Conservation (phyloP, 2,329 filamentous ascomycete species). For the Cadophora gregata region DNA sequence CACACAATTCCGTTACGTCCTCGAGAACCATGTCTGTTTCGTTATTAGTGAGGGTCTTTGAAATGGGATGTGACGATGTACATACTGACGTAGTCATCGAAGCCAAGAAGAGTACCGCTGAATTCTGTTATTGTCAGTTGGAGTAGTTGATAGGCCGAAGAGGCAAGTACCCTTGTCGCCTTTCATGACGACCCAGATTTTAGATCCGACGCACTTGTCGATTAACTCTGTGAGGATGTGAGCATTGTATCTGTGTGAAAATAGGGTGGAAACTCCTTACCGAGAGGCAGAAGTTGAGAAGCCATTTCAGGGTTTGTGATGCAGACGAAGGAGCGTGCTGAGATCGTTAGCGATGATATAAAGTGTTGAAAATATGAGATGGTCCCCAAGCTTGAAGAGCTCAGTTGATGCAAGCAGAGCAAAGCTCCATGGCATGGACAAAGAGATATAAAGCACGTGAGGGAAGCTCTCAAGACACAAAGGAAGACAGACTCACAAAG, state of each 20-base stretch:
- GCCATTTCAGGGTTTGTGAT: constrained; percentile 37
- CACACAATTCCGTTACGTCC: constrained; percentile 95
- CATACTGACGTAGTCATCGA: constrained; percentile 99
- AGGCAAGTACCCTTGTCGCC: constrained; percentile 84
- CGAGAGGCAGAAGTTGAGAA: constrained; percentile 43
- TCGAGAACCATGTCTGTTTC: constrained; percentile 92
- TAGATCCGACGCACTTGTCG: constrained; percentile 97
- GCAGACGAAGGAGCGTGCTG: neutral
- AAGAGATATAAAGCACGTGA: constrained; percentile 13
- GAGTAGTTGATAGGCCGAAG: neutral
- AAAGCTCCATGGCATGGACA: too few species aligned
- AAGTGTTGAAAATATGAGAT: too few species aligned
- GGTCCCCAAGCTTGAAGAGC: too few species aligned
- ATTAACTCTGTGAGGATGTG: constrained; percentile 75
- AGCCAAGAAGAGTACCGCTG: constrained; percentile 89
- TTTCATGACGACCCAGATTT: constrained; percentile 99
- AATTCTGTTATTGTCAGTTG: constrained; percentile 69
- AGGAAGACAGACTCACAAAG: constrained; percentile 11
- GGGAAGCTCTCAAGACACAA: neutral
- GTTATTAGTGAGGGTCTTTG: constrained; percentile 29
- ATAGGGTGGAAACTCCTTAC: constrained; percentile 25
- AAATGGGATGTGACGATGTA: constrained; percentile 47
- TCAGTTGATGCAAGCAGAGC: too few species aligned
- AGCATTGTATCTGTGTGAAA: constrained; percentile 34
- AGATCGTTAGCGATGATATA: neutral